These are phyloP conservation scores for Tricholoma flavovirens DNA, from an alignment of 768 basidiomycete species.

Conservation along the genomic window DNA sequence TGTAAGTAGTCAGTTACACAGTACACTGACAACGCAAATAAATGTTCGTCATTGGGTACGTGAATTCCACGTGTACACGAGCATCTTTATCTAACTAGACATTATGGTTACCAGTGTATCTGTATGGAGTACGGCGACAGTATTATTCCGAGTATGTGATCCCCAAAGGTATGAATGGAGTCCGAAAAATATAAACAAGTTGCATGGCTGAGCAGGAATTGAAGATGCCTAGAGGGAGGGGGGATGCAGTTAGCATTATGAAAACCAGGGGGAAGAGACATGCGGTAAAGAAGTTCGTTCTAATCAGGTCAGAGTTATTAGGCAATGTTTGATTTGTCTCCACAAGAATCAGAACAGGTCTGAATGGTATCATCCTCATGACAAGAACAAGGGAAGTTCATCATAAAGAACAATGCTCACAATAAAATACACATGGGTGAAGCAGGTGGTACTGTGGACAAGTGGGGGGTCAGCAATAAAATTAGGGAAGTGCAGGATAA, in stretches of 20 bases:
- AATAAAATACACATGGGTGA: constrained; percentile 17
- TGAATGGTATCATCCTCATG: constrained; percentile 45
- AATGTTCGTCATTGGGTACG: too few species aligned
- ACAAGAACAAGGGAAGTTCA: not conserved
- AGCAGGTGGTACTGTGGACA: constrained; percentile 1
- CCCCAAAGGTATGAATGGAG: not conserved
- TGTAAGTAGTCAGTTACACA: too few species aligned
- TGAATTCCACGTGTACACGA: too few species aligned
- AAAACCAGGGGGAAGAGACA: not conserved
- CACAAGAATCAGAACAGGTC: constrained; percentile 65
- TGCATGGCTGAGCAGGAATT: too few species aligned
- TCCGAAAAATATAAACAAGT: not conserved
- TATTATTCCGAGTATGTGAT: not conserved
- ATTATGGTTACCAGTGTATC: not conserved
- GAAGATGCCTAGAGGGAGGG: not conserved
- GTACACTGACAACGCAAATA: too few species aligned
- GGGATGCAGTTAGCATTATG: not conserved
- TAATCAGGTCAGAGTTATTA: constrained; percentile 31
- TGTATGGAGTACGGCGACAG: not conserved
- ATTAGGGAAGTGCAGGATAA: not conserved
- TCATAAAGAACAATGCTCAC: constrained; percentile 28
- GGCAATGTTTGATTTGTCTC: constrained; percentile 53
- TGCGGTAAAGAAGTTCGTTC: not conserved
- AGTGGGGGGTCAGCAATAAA: constrained; percentile 12
- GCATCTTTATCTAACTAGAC: not conserved